Percentiles rank a stretch among this genome's conserved stretches.
Evolutionary conservation across 2,329 filamentous ascomycete genomes (phyloP).

Genomic region (Scedosporium apiospermum): DNA sequence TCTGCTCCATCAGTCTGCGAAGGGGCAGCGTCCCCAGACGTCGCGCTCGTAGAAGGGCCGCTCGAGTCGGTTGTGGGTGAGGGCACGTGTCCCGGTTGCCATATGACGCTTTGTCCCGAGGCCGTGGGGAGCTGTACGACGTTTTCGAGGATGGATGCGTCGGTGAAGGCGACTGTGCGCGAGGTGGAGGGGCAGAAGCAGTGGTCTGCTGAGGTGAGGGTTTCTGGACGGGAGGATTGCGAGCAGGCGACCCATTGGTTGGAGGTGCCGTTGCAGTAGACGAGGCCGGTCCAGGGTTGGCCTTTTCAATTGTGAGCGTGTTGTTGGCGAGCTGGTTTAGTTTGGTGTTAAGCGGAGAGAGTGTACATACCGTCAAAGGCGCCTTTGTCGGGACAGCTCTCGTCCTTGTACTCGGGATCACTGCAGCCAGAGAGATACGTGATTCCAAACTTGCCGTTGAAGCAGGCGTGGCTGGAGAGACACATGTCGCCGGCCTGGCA

Average conservation of each 20-base stretch:
- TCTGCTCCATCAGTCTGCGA: not conserved
- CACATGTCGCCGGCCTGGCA: slow-evolving; percentile 23
- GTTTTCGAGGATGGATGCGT: slow-evolving; percentile 14
- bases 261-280: slow-evolving; percentile 22
- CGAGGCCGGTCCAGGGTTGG: slow-evolving; percentile 23
- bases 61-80: slow-evolving; percentile 7
- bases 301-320: slow-evolving; percentile 1
- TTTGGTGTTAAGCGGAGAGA: not conserved
- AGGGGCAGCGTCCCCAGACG: not conserved
- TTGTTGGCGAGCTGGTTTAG: too few species aligned
- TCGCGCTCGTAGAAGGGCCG: slow-evolving; percentile 2
- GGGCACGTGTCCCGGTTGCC: slow-evolving; percentile 16
- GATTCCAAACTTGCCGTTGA: slow-evolving; percentile 14
- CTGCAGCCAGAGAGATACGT: slow-evolving; percentile 29
- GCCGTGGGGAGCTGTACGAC: slow-evolving; percentile 18
- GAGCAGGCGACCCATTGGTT: slow-evolving; percentile 22
- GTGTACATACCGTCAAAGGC: slow-evolving; percentile 6
- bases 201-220: slow-evolving; percentile 14
- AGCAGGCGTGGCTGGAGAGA: slow-evolving; percentile 18
- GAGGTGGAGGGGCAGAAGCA: slow-evolving; percentile 20
- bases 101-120: slow-evolving; percentile 16
- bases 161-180: slow-evolving; percentile 16
- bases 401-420: slow-evolving; percentile 19
- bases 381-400: slow-evolving; percentile 24
- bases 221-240: slow-evolving; percentile 14